Percentiles rank a stretch among this genome's conserved stretches.
Evolutionary conservation across 208 protist genomes (phyloP).

Genomic region (Crithidia fasciculata): DNA sequence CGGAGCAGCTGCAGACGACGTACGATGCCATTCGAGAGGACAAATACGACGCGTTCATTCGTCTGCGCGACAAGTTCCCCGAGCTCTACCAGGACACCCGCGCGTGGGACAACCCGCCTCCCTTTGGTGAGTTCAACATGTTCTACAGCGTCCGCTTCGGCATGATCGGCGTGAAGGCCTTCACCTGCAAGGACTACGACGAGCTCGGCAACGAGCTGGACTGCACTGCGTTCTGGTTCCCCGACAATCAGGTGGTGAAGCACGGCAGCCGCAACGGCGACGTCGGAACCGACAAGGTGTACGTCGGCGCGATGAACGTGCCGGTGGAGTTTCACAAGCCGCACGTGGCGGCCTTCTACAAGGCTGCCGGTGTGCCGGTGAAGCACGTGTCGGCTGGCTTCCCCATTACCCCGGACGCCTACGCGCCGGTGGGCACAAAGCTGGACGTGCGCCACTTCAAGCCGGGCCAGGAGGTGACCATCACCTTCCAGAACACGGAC

Average conservation of each 20-base stretch:
- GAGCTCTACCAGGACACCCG: conserved; percentile 93
- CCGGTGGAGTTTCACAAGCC: conserved; percentile 93
- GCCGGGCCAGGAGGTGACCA: conserved; percentile 92
- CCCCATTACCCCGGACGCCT: conserved; percentile 89
- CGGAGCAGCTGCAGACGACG: conserved; percentile 92
- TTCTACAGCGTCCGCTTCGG: conserved; percentile 94
- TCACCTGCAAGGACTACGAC: conserved; percentile 93
- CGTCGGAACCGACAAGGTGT: conserved; percentile 85
- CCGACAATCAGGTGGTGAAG: conserved; percentile 92
- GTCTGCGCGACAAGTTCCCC: conserved; percentile 91
- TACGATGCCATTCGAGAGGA: conserved; percentile 95
- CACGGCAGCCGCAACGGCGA: conserved; percentile 84
- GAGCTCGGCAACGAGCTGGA: conserved; percentile 94
- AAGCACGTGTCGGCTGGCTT: conserved; percentile 91
- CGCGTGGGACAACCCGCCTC: conserved; percentile 92
- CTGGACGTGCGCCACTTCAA: conserved; percentile 94
- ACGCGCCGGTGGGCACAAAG: conserved; percentile 92
- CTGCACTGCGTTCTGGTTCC: conserved; percentile 93
- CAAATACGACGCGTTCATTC: conserved; percentile 93
- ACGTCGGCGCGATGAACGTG: conserved; percentile 92
- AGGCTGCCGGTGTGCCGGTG: conserved; percentile 87
- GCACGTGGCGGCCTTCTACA: conserved; percentile 90
- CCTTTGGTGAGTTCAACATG: conserved; percentile 95
- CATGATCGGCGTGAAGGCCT: conserved; percentile 91
- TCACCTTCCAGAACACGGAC: conserved; percentile 93